Conservation (phyloP, 768 basidiomycete genomes). For the Scleroderma bovista region DNA sequence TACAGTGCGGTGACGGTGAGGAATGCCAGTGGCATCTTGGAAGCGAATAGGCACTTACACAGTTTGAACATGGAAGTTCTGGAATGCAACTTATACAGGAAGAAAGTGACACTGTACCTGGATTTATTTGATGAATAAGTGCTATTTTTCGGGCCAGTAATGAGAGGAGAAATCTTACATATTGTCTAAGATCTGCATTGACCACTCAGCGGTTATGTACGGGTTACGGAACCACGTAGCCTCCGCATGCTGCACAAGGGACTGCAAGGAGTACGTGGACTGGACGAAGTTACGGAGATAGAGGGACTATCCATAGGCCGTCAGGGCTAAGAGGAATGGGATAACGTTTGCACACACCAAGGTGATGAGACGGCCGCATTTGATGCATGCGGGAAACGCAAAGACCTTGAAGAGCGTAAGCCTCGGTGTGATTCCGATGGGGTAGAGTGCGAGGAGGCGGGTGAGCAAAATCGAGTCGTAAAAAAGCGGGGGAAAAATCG, state of each 20-base stretch:
- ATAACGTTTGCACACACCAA: constrained; percentile 2
- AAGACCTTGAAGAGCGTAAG: constrained; percentile 18
- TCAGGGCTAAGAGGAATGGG: constrained; percentile 1
- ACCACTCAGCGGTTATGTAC: constrained; percentile 27
- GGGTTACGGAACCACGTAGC: constrained; percentile 4
- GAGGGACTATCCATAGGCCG: neutral
- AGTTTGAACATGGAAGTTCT: neutral
- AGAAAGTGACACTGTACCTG: constrained; percentile 24
- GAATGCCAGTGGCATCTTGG: neutral
- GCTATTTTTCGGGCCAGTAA: no score
- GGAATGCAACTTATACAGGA: constrained; percentile 20
- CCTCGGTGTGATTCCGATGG: constrained; percentile 14
- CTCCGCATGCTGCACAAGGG: neutral
- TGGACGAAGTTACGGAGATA: constrained; percentile 1
- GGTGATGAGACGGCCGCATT: constrained; percentile 24
- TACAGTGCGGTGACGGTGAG: neutral
- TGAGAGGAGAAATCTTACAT: constrained; percentile 16
- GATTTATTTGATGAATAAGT: neutral
- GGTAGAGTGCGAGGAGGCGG: constrained; percentile 33
- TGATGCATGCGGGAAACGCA: constrained; percentile 24
- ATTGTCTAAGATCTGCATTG: constrained; percentile 31
- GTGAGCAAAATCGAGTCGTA: constrained; percentile 35
- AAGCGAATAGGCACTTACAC: neutral
- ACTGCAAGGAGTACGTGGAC: neutral
- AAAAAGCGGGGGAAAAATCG: constrained; percentile 27